Evolutionary conservation across 2,329 filamentous ascomycete species (phyloP).

Genomic region (Monosporascus sp.): DNA sequence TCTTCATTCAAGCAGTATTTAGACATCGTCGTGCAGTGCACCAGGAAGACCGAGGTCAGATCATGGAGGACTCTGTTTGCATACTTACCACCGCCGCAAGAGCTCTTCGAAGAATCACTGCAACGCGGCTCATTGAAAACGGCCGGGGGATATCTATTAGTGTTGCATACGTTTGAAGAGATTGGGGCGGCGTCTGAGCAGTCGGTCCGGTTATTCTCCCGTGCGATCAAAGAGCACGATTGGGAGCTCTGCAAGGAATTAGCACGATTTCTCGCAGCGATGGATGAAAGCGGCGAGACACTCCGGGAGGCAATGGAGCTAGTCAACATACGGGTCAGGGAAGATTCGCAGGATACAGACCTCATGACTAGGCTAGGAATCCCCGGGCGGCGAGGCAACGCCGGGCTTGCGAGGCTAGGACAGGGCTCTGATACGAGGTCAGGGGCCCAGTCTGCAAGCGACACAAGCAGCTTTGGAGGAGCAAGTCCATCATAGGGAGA

Average conservation of each 20-base stretch:
- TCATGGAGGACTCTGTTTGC: constrained; percentile 93
- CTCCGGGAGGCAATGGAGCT: constrained; percentile 67
- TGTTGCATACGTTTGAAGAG: constrained; percentile 79
- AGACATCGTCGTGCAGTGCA: constrained; percentile 94
- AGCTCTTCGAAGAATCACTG: constrained; percentile 89
- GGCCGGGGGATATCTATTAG: constrained; percentile 91
- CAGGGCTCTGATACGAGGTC: constrained; percentile 27
- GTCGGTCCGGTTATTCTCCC: constrained; percentile 72
- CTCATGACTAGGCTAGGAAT: constrained; percentile 30
- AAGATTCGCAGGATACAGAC: constrained; percentile 25
- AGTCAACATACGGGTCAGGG: constrained; percentile 41
- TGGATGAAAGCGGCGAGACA: constrained; percentile 81
- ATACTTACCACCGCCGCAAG: constrained; percentile 82
- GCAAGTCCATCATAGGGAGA: constrained; percentile 22
- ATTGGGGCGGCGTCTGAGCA: constrained; percentile 66
- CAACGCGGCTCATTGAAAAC: constrained; percentile 85
- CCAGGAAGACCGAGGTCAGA: constrained; percentile 90
- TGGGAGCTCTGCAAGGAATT: constrained; percentile 97
- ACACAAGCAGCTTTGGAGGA: constrained; percentile 25
- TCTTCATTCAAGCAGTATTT: constrained; percentile 81
- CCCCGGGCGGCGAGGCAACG: constrained; percentile 23
- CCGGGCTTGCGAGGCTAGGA: constrained; percentile 13
- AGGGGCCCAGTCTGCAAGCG: constrained; percentile 24
- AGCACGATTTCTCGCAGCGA: constrained; percentile 86
- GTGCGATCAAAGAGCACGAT: constrained; percentile 79